Evolutionary conservation across 2,329 filamentous ascomycete species (phyloP).

Genomic region (Pochonia chlamydosporia): DNA sequence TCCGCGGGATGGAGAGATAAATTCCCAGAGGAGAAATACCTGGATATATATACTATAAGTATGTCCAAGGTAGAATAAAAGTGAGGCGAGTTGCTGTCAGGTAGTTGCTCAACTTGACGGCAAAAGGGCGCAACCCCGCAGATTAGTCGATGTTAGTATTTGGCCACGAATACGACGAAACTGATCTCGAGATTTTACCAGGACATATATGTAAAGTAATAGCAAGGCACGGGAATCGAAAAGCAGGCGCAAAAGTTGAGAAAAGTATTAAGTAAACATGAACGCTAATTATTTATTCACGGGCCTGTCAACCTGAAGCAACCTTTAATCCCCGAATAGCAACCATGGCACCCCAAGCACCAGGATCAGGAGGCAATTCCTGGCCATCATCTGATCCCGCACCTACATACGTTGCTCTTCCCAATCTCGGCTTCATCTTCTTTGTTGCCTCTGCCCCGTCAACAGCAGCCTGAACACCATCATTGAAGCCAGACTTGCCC

Average conservation of each 20-base stretch:
- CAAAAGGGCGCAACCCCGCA: too few relatives aligned
- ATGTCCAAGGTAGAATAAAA: too few relatives aligned
- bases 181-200: too few relatives aligned
- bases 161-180: too few relatives aligned
- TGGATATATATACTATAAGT: too few relatives aligned
- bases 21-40: too few relatives aligned
- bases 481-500: slow-evolving; percentile 43
- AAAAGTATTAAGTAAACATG: neutral
- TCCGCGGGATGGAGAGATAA: too few relatives aligned
- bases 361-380: slow-evolving; percentile 59
- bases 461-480: slow-evolving; percentile 53
- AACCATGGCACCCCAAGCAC: slow-evolving; percentile 63
- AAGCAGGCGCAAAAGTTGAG: neutral
- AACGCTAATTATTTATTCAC: too few relatives aligned
- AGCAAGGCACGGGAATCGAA: neutral
- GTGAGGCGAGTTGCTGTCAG: too few relatives aligned
- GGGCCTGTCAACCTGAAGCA: neutral
- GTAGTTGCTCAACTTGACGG: too few relatives aligned
- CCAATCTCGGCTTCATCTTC: slow-evolving; percentile 58
- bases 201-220: too few relatives aligned
- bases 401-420: slow-evolving; percentile 63
- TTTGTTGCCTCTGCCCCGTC: slow-evolving; percentile 58
- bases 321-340: slow-evolving; percentile 35
- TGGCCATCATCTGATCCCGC: slow-evolving; percentile 44
- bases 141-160: too few relatives aligned